phyloP scores from a whole-genome alignment of 805 yeast genomes.

The Yarrowia phangngaensis region DNA sequence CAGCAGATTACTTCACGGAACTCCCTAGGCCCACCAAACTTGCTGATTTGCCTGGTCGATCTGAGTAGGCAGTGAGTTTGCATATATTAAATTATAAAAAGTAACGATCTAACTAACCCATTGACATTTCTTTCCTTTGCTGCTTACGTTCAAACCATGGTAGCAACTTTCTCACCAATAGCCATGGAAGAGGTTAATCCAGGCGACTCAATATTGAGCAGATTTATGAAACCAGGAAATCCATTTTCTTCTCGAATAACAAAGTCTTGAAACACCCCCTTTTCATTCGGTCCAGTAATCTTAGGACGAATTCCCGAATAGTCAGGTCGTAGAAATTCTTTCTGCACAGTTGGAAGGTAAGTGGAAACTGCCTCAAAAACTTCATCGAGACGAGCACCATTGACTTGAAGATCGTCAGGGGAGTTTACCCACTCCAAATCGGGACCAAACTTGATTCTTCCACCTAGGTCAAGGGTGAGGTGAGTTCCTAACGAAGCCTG shows the following conservation, averaged over 20 bases:
- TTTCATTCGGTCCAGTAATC: constrained; percentile 46
- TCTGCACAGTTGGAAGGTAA: constrained; percentile 60
- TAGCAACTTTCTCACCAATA: constrained; percentile 65
- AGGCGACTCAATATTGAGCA: constrained; percentile 85
- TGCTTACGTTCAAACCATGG: background rate
- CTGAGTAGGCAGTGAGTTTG: background rate
- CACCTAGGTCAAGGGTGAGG: constrained; percentile 76
- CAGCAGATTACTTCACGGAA: constrained; percentile 66
- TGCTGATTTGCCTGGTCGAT: constrained; percentile 49
- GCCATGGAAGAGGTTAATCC: constrained; percentile 83
- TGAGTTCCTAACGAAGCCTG: constrained; percentile 81
- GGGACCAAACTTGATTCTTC: constrained; percentile 80
- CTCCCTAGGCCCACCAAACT: constrained; percentile 71
- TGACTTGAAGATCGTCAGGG: constrained; percentile 37
- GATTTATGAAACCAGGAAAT: constrained; percentile 71
- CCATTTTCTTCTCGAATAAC: constrained; percentile 65
- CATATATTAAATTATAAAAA: background rate
- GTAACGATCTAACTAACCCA: too few relatives aligned
- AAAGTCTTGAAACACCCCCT: constrained; percentile 61
- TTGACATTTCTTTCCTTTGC: background rate
- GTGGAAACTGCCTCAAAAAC: constrained; percentile 57
- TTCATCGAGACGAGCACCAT: constrained; percentile 44
- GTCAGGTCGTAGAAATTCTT: constrained; percentile 54
- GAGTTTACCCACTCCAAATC: constrained; percentile 73
- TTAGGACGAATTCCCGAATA: constrained; percentile 87